Evolutionary conservation across 148 eudicot genomes (phyloP).

Genomic region (Hydrangea macrophylla): DNA sequence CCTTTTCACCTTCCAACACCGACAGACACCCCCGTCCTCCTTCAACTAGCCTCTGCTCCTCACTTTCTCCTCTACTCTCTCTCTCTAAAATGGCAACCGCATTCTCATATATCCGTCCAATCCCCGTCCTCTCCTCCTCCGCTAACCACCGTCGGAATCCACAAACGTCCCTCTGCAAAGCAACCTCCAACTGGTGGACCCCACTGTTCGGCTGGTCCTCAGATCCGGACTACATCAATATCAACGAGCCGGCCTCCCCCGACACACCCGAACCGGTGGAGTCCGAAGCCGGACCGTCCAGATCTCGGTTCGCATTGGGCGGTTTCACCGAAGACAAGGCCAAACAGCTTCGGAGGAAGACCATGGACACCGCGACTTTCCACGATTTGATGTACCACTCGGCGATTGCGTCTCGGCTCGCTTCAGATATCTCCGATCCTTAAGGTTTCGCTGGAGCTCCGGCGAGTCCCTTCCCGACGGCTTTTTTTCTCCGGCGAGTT

Average conservation of each 20-base stretch:
- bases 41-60: background rate
- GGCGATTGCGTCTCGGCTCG: slow-evolving; percentile 76
- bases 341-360: slow-evolving; percentile 54
- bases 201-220: slow-evolving; percentile 68
- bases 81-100: slow-evolving; percentile 44
- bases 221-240: slow-evolving; percentile 58
- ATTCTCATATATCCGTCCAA: slow-evolving; percentile 31
- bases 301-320: slow-evolving; percentile 36
- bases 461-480: background rate
- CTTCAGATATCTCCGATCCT: slow-evolving; percentile 42
- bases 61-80: slow-evolving; percentile 14
- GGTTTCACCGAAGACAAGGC: slow-evolving; percentile 80
- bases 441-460: background rate
- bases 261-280: slow-evolving; percentile 6
- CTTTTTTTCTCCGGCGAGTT: too few relatives aligned
- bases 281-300: slow-evolving; percentile 10
- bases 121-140: slow-evolving; percentile 30
- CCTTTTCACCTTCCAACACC: background rate
- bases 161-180: slow-evolving; percentile 21
- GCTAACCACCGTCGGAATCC: slow-evolving; percentile 17
- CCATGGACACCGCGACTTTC: slow-evolving; percentile 42
- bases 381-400: slow-evolving; percentile 86
- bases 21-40: background rate
- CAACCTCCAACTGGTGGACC: slow-evolving; percentile 53
- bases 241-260: background rate